Evolutionary conservation across 768 basidiomycete species (phyloP), one percentile per base, ranked within the genome.

Genomic region (Sarcomyxa edulis): DNA sequence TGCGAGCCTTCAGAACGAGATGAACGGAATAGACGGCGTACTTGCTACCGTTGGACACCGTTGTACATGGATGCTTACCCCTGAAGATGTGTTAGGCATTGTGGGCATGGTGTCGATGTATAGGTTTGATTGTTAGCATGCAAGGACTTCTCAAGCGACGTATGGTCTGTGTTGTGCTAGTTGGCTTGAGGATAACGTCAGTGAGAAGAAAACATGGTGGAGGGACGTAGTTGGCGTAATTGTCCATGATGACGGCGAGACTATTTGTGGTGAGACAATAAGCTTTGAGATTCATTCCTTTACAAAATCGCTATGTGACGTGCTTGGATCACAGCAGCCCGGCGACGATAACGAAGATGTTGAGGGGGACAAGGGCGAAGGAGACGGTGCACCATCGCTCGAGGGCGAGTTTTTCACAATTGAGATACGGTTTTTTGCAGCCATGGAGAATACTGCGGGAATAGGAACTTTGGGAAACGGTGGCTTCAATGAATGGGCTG

Each of bases 211-310:
- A 18, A 35, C 7, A 41, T n/a, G 28, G 42, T 14, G 14, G 20
- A 15, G 23, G 33, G 8, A 64, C 70, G 22, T 45, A 86, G 84
- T 69, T 80, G 14, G 83, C 84, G 54, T 86, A 88, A 41, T 81
- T 78, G 47, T 90, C 86, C 81, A 88, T 80, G 55, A 90, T 85
- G 36, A 84, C 71, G 4, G 81, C 83, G 80, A 88, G 83, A 44
- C 74, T 79, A 41, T 68, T 72, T 67, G 75, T 64, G 61, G 78
- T 79, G 32, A 89, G 66, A 26, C 84, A 68, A 58, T 90, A 89
- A 10, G 81, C 76, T 66, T 85, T 84, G 40, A 85, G 87, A 70
- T 81, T 86, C 76, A 88, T 78, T 43, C 87, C 86, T 65, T 88
- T 89, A 8, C 85, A 84, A 56, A 89, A 89, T 36, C 86, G 71